Conservation (phyloP, 768 basidiomycete genomes). For the Xerocomus brunneocitrinus region DNA sequence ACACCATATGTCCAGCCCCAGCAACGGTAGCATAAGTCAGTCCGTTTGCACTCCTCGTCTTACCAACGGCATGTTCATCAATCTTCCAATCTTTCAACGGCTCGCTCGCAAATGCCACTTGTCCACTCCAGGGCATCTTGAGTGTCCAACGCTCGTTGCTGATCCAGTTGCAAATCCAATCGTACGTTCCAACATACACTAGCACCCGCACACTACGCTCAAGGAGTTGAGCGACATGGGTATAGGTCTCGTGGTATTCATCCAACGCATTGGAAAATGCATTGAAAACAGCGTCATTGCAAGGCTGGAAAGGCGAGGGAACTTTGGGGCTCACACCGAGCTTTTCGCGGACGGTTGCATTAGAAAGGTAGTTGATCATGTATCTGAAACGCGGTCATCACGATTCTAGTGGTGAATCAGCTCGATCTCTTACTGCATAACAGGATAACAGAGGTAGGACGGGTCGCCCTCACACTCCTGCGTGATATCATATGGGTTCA, state of each 20-base stretch:
- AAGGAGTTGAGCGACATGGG: too few relatives aligned
- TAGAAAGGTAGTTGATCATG: slow-evolving; percentile 58
- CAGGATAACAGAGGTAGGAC: slow-evolving; percentile 56
- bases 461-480: slow-evolving; percentile 47
- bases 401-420: not conserved
- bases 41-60: slow-evolving; percentile 50
- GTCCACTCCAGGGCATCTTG: too few relatives aligned
- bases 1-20: slow-evolving; percentile 71
- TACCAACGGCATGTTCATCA: slow-evolving; percentile 41
- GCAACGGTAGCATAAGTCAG: slow-evolving; percentile 60
- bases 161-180: too few relatives aligned
- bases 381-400: slow-evolving; percentile 31
- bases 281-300: slow-evolving; percentile 36
- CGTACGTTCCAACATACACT: too few relatives aligned
- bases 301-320: slow-evolving; percentile 34
- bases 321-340: slow-evolving; percentile 55
- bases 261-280: slow-evolving; percentile 49
- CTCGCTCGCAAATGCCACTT: too few relatives aligned
- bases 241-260: slow-evolving; percentile 19
- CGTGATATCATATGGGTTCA: slow-evolving; percentile 65
- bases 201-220: too few relatives aligned
- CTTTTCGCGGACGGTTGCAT: slow-evolving; percentile 41
- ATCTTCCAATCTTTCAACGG: slow-evolving; percentile 47
- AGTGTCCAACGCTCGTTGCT: too few relatives aligned
- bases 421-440: slow-evolving; percentile 34